Conservation (phyloP, 257 asterid genomes). For the Paraleonurus japonicus region DNA sequence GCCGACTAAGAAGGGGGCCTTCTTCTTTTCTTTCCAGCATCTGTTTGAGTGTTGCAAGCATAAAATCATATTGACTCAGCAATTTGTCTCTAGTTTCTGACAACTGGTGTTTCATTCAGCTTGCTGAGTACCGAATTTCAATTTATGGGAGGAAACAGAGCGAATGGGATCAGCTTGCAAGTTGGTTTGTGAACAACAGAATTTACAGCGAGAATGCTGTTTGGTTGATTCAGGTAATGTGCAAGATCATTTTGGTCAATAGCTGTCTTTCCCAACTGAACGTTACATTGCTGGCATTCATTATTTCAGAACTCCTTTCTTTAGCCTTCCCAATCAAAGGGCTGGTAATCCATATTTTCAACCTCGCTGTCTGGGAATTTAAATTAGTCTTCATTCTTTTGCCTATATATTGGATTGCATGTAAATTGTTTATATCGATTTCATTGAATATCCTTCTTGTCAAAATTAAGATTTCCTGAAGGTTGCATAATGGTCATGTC, state of each 20-base stretch:
- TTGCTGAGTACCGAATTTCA: slow-evolving; percentile 92
- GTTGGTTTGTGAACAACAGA: slow-evolving; percentile 84
- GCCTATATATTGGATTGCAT: slow-evolving; percentile 1
- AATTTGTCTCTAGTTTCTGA: slow-evolving; percentile 16
- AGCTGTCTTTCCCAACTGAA: slow-evolving; percentile 13
- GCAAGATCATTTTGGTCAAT: slow-evolving; percentile 12
- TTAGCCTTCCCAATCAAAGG: slow-evolving; percentile 2
- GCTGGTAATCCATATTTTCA: background rate
- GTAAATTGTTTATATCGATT: background rate
- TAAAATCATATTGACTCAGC: slow-evolving; percentile 10
- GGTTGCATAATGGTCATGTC: background rate
- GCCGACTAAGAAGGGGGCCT: background rate
- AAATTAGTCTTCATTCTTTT: slow-evolving; percentile 6
- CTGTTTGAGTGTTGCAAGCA: background rate
- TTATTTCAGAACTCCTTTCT: slow-evolving; percentile 1
- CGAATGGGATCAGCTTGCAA: slow-evolving; percentile 95
- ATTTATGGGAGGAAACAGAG: slow-evolving; percentile 90
- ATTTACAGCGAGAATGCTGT: slow-evolving; percentile 79
- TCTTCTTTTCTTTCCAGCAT: background rate
- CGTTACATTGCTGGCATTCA: slow-evolving; percentile 1
- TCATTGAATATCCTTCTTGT: background rate
- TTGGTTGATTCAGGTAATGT: slow-evolving; percentile 88
- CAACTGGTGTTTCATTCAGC: slow-evolving; percentile 39
- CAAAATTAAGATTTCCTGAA: background rate
- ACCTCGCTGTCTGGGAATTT: slow-evolving; percentile 1